Base-by-base conservation (phyloP, 2,329 filamentous ascomycete genomes). In the Davidsoniella neocaledoniae region DNA sequence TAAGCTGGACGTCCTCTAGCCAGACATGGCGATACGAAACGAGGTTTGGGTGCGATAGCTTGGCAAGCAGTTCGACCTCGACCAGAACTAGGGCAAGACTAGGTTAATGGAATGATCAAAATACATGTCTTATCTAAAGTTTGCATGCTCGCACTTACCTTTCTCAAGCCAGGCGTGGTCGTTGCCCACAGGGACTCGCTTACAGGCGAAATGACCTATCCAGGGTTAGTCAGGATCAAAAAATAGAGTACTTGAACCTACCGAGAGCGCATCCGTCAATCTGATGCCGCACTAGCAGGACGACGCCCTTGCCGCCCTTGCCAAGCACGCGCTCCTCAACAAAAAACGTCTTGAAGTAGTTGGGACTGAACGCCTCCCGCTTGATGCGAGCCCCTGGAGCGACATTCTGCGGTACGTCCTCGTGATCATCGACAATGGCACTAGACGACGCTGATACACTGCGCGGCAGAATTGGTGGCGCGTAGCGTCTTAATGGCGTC, bases 1-100 rank as follows among this genome's bases (percentile, higher is more conserved):
- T 90, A 48, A 94, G 76, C 56, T 83, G 77, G 48, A 83, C 81
- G 62, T 95, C 83, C 63, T 98, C 90, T 14, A 98, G 73, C 91
- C 91, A 98, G 29, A 94, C 91, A 65, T 96, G 91, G 5, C 90
- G 82, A 62, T 98, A 98, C 0, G 88, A 94, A 1, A 98, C 91
- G 7, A 98, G 71, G 55, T 98, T 98, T 51, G 88, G 85, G 60
- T 98, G 91, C 0, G 86, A 91, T 3, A 98, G 75, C 58, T 86
- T 84, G 58, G 94, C 87, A 21, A 98, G 74, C 21, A 96, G 71
- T 64, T 94, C 87, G 2, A 98, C 93, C 64, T 98, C 91, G 43
- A 91, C 75, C 47, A 98, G 70, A 2, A 96, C 74, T 60, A 36
- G 17, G 16, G 29, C 14, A 12, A 17, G 2, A 38, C 17, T 23